A percentile compares a stretch with the other conserved stretches of the same genome.
Evolutionary conservation across 2,329 filamentous ascomycete species (phyloP).

Genomic region (Diplodia intermedia): DNA sequence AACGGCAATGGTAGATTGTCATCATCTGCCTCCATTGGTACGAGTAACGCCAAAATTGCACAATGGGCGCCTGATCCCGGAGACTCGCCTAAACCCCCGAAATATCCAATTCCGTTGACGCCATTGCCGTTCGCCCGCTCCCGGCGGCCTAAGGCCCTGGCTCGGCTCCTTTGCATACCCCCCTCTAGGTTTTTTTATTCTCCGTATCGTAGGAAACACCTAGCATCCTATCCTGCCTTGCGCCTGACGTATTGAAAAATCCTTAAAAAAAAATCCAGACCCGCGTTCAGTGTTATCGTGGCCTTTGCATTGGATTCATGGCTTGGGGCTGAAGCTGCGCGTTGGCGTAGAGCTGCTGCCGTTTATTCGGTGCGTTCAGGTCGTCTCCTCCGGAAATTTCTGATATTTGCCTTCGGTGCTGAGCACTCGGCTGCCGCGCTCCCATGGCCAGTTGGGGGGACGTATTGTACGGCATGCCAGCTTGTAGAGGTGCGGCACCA

Average conservation of each 20-base stretch:
- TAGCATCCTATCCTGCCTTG: not conserved
- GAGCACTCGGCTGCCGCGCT: constrained; percentile 40
- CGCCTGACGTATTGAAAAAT: constrained; percentile 1
- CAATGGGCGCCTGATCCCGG: constrained; percentile 19
- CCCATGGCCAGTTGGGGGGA: constrained; percentile 51
- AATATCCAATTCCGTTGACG: constrained; percentile 23
- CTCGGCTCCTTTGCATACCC: constrained; percentile 9
- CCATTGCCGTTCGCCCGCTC: constrained; percentile 22
- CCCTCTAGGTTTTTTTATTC: constrained; percentile 25
- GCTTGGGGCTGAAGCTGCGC: constrained; percentile 50
- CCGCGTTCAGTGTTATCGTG: constrained; percentile 43
- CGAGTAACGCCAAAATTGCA: constrained; percentile 24
- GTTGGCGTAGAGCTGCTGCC: constrained; percentile 63
- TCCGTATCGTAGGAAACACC: constrained; percentile 14
- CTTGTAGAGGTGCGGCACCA: constrained; percentile 38
- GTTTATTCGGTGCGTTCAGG: constrained; percentile 60
- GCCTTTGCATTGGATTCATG: constrained; percentile 59
- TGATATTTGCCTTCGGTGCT: constrained; percentile 65
- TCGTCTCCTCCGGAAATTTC: constrained; percentile 64
- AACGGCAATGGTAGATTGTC: constrained; percentile 20
- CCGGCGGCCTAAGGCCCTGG: constrained; percentile 16
- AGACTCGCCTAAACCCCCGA: constrained; percentile 1
- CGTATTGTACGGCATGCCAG: constrained; percentile 48
- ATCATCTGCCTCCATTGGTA: constrained; percentile 11
- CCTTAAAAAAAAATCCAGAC: not conserved